Percentiles rank a stretch among this genome's conserved stretches.
Conservation (phyloP, 768 basidiomycete genomes). For the Calocybe gangraenosa region DNA sequence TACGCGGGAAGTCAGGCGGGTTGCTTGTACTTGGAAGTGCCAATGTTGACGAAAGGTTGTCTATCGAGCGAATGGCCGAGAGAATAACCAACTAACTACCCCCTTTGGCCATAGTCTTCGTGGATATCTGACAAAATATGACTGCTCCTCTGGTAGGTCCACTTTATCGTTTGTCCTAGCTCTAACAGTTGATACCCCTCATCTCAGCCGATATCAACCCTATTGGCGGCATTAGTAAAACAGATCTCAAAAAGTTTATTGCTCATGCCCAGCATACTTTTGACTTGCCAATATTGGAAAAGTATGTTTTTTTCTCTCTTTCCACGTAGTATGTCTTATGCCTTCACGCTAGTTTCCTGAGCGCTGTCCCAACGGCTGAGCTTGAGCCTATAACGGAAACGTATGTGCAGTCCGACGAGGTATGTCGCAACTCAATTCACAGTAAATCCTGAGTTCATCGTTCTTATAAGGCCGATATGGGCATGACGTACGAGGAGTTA, state of each 20-base stretch:
- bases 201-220: constrained; percentile 90
- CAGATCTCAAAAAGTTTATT: constrained; percentile 95
- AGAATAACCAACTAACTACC: neutral
- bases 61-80: neutral
- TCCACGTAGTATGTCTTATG: neutral
- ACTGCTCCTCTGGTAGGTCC: constrained; percentile 78
- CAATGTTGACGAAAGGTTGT: constrained; percentile 94
- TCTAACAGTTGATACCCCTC: neutral
- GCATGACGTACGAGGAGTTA: constrained; percentile 98
- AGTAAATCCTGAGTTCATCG: constrained; percentile 5
- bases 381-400: constrained; percentile 92
- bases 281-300: constrained; percentile 76
- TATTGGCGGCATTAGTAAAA: constrained; percentile 97
- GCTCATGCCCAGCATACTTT: constrained; percentile 76
- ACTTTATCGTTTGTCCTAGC: neutral
- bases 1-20: constrained; percentile 77
- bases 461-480: constrained; percentile 83
- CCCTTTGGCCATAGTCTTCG: constrained; percentile 59
- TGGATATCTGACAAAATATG: constrained; percentile 97
- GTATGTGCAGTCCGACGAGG: constrained; percentile 96
- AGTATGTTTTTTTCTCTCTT: constrained; percentile 37
- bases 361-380: constrained; percentile 92
- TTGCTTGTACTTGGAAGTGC: constrained; percentile 95
- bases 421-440: constrained; percentile 21
- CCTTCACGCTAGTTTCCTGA: constrained; percentile 63